Base-by-base conservation (phyloP, 2,329 filamentous ascomycete species). In the Cladosporium sp. region DNA sequence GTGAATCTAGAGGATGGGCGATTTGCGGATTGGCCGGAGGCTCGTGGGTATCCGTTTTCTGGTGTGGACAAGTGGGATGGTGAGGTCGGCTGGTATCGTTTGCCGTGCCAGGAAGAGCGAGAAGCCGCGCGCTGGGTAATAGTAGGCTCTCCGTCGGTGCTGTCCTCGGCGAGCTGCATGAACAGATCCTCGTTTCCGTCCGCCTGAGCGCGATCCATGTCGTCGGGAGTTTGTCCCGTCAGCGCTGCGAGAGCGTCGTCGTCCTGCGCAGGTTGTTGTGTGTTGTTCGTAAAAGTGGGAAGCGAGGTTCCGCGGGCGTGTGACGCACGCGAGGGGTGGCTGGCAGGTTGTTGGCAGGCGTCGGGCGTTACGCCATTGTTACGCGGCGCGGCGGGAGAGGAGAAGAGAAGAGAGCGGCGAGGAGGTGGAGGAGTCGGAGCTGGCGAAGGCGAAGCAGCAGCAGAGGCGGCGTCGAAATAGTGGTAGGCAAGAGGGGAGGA, bases 91-190 rank as follows among this genome's bases (percentile, higher is more conserved):
- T 53, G 58, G 15, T 53, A 51, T 41, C 58, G 57, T 41, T 57
- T 73, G 7, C 74, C 73, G 8, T 43, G 77, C 79, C 43, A 85
- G 68, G 2, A 82, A 81, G 1, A 81, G 84, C 2, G 82, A 82
- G 62, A 78, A 35, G 38, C 33, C 36, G 41, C 49, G 50, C 42
- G 39, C 19, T 43, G 39, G 13, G 39, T 43, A 15, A 50, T 39
- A 15, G 41, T 43, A 22, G 39, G 39, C 18, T 50, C 48, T 30
- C 19, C 25, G 27, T 45, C 41, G 41, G 36, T 43, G 38, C 64
- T 52, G 47, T 62, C 57, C 46, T 56, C 32, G 35, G 60, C 62
- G 32, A 64, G 56, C 48, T 61, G 59, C 42, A 64, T 51, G 53
- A 65, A 65, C 38, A 63, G 49, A 50, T 65, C 62, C 43, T 58